Conservation (phyloP, 768 basidiomycete genomes). For the Fomitopsis pulvina region DNA sequence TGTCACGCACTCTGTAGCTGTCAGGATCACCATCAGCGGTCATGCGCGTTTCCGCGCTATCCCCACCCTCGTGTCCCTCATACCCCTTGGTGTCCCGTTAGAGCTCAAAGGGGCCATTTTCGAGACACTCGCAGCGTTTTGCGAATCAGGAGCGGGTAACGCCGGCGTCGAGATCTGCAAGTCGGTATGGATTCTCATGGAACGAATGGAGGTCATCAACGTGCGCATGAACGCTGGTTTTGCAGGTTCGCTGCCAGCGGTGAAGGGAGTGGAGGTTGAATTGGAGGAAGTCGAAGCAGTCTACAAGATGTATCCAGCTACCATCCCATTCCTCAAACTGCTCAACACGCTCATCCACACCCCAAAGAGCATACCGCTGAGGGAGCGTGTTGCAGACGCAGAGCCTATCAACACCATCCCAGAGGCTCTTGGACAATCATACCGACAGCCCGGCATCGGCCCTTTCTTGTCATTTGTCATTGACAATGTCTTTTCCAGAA, state of each 20-base stretch:
- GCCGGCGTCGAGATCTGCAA: slow-evolving; percentile 76
- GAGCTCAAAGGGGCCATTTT: slow-evolving; percentile 86
- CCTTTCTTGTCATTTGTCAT: slow-evolving; percentile 85
- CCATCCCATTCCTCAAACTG: slow-evolving; percentile 81
- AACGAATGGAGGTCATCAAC: slow-evolving; percentile 78
- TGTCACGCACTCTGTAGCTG: slow-evolving; percentile 66
- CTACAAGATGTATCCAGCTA: slow-evolving; percentile 77
- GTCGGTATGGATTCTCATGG: slow-evolving; percentile 80
- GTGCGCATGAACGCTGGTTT: slow-evolving; percentile 45
- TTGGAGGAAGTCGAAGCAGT: slow-evolving; percentile 82
- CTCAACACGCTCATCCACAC: slow-evolving; percentile 81
- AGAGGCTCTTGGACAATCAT: slow-evolving; percentile 72
- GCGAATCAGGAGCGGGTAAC: slow-evolving; percentile 68
- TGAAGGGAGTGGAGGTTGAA: slow-evolving; percentile 80
- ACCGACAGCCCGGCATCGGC: slow-evolving; percentile 71
- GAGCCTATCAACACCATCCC: slow-evolving; percentile 72
- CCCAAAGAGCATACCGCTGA: slow-evolving; percentile 61
- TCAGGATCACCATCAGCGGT: slow-evolving; percentile 69
- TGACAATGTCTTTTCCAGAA: slow-evolving; percentile 82
- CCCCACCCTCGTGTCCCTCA: slow-evolving; percentile 69
- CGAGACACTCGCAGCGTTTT: slow-evolving; percentile 76
- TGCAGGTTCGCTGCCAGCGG: slow-evolving; percentile 42
- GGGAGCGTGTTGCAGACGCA: slow-evolving; percentile 50
- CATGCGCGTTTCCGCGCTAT: slow-evolving; percentile 79
- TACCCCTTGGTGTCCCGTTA: slow-evolving; percentile 78